Conservation (phyloP, 169 alveolate genomes). For the Plasmodium inui region DNA sequence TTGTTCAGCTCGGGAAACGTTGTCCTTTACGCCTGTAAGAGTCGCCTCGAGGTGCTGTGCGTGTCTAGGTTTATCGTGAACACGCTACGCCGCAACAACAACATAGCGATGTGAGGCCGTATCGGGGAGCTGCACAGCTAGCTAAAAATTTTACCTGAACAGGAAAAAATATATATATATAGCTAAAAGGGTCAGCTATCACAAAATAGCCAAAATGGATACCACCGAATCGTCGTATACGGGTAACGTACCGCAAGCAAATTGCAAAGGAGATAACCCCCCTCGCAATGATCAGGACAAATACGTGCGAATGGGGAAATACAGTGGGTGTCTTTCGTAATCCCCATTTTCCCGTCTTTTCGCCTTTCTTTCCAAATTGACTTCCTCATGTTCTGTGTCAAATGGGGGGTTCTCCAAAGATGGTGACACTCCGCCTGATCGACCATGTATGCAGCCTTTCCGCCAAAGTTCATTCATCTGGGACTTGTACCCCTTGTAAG, state of each 20-base stretch:
- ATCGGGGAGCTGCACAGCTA: neutral
- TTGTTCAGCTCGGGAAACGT: conserved; percentile 47
- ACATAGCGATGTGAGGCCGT: neutral
- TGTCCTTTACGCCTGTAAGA: conserved; percentile 53
- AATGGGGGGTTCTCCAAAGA: neutral
- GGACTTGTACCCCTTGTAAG: conserved; percentile 65
- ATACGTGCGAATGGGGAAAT: conserved; percentile 55
- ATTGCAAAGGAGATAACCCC: neutral
- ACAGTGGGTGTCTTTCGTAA: conserved; percentile 21
- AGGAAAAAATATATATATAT: neutral
- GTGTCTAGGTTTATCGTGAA: conserved; percentile 37
- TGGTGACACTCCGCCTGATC: neutral
- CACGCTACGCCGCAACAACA: conserved; percentile 30
- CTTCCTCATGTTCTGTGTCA: neutral
- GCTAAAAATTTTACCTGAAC: conserved; percentile 27
- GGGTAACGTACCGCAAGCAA: neutral
- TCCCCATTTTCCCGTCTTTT: conserved; percentile 6
- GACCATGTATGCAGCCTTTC: neutral
- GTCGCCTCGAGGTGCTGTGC: conserved; percentile 24
- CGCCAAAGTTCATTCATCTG: conserved; percentile 4
- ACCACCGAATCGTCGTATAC: neutral
- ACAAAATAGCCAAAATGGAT: neutral
- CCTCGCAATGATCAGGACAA: neutral
- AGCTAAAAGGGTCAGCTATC: neutral
- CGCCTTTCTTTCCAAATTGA: neutral